phyloP scores from a whole-genome alignment of 2,329 filamentous ascomycete species.

The Polychaeton citri region DNA sequence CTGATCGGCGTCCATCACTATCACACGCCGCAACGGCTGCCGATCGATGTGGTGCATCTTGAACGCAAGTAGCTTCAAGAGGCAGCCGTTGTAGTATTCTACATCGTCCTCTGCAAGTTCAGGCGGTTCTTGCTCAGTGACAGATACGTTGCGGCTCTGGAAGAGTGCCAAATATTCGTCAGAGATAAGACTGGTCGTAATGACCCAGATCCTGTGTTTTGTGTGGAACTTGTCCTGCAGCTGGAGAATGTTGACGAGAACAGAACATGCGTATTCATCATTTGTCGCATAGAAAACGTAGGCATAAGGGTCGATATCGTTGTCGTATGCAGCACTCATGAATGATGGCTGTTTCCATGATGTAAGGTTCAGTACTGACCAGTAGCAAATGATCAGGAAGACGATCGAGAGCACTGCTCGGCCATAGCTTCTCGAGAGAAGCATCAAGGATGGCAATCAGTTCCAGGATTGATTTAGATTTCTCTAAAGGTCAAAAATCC shows the following conservation, averaged over 20 bases:
- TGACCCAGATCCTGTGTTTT: conserved; percentile 13
- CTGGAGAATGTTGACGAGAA: conserved; percentile 17
- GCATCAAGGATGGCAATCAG: too few species aligned
- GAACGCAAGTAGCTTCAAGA: conserved; percentile 18
- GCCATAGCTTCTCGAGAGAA: not conserved
- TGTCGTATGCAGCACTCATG: too few species aligned
- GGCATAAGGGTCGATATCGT: conserved; percentile 7
- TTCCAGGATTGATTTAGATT: not conserved
- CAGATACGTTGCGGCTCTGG: conserved; percentile 4
- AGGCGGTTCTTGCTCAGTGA: conserved; percentile 12
- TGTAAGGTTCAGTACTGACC: not conserved
- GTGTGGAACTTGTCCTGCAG: conserved; percentile 9
- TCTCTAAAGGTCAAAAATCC: too few species aligned
- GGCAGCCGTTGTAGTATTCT: conserved; percentile 15
- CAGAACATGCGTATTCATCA: conserved; percentile 16
- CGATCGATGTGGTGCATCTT: conserved; percentile 14
- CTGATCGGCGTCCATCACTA: conserved; percentile 18
- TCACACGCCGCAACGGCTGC: conserved; percentile 9
- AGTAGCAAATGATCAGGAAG: not conserved
- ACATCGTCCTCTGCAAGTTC: conserved; percentile 4
- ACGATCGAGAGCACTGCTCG: not conserved
- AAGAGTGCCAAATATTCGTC: conserved; percentile 9
- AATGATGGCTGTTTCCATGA: too few species aligned
- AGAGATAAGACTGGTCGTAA: conserved; percentile 9
- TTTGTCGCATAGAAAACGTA: conserved; percentile 19